phyloP scores from a whole-genome alignment of 148 eudicot species.

The Camellia lanceoleosa region DNA sequence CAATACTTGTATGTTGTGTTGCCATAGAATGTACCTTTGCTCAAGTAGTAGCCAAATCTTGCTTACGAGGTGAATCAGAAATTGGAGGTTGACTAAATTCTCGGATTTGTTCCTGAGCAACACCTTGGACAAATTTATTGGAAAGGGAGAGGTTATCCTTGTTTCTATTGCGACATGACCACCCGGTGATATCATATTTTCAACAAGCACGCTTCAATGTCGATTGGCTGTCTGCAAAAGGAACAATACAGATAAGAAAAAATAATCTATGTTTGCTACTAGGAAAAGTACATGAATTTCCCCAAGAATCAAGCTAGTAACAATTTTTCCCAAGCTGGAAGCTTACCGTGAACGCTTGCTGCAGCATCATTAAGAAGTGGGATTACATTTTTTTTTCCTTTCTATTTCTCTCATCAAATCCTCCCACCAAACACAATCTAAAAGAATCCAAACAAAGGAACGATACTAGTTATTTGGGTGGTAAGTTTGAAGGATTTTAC shows the following conservation, averaged over 20 bases:
- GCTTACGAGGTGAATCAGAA: neutral
- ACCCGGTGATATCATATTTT: neutral
- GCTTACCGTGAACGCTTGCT: neutral
- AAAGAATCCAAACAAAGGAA: too few species aligned
- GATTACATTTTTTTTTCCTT: too few species aligned
- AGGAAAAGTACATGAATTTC: too few species aligned
- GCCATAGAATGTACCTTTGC: neutral
- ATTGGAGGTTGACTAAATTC: too few species aligned
- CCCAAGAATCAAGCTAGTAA: too few species aligned
- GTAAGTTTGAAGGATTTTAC: too few species aligned
- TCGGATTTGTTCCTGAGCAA: neutral
- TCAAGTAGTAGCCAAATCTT: neutral
- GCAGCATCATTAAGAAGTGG: too few species aligned
- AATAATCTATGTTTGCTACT: neutral
- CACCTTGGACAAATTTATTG: neutral
- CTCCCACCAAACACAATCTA: too few species aligned
- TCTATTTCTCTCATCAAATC: too few species aligned
- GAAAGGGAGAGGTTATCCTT: neutral
- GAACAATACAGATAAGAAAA: neutral
- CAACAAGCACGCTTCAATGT: conserved; percentile 3
- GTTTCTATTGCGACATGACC: conserved; percentile 7
- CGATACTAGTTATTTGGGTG: too few species aligned
- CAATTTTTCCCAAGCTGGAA: neutral
- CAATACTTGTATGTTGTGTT: neutral
- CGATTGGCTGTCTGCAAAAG: conserved; percentile 2